phyloP scores from a whole-genome alignment of 2,329 filamentous ascomycete species.

The Huntiella bhutanensis region DNA sequence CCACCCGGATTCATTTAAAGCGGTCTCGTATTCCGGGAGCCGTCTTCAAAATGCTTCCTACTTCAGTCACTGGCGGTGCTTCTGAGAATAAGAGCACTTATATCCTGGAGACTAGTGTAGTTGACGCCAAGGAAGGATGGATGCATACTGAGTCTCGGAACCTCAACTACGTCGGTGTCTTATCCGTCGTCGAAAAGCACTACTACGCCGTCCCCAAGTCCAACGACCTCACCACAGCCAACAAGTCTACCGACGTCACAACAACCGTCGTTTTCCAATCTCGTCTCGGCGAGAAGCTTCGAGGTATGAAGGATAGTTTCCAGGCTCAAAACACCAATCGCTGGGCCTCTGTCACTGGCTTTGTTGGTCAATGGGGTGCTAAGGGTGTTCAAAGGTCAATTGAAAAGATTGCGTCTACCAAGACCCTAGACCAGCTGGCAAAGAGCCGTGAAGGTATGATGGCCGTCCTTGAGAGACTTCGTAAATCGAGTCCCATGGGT shows the following conservation, averaged over 20 bases:
- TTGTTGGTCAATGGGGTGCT: constrained; percentile 41
- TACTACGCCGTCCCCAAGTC: constrained; percentile 28
- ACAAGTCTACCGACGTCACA: constrained; percentile 40
- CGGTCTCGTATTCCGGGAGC: constrained; percentile 58
- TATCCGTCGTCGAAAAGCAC: constrained; percentile 62
- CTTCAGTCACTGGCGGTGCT: constrained; percentile 45
- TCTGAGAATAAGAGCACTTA: constrained; percentile 54
- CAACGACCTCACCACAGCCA: constrained; percentile 13
- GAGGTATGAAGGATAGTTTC: constrained; percentile 31
- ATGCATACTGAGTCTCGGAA: constrained; percentile 70
- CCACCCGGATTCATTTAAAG: constrained; percentile 64
- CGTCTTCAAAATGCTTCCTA: constrained; percentile 56
- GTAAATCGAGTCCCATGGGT: constrained; percentile 37
- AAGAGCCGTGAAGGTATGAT: constrained; percentile 74
- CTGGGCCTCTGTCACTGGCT: constrained; percentile 28
- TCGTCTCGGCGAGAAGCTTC: constrained; percentile 49
- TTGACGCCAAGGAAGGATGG: constrained; percentile 64
- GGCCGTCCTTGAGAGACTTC: constrained; percentile 53
- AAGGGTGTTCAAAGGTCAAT: constrained; percentile 61
- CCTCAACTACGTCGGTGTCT: constrained; percentile 62
- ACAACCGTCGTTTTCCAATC: constrained; percentile 60
- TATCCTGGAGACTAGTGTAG: constrained; percentile 61
- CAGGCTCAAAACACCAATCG: constrained; percentile 21
- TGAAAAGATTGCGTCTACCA: constrained; percentile 57
- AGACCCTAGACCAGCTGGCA: constrained; percentile 57